Percentiles rank a stretch among this genome's conserved stretches.
Conservation (phyloP, 1,284 basidiomycete genomes). For the Microbotryomycetes sp. region DNA sequence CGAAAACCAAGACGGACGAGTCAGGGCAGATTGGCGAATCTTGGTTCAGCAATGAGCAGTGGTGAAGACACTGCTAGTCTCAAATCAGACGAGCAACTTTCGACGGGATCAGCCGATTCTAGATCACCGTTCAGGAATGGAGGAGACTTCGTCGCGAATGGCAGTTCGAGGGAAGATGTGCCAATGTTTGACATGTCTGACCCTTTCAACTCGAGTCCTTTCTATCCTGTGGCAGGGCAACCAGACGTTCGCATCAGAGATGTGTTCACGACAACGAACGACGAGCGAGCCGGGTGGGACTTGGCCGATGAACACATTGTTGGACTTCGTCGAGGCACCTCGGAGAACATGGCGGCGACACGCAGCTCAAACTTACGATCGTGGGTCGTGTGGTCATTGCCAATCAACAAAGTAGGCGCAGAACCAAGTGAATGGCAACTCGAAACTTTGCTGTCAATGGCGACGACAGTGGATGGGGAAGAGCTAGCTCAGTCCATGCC, state of each 20-base stretch:
- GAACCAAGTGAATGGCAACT: constrained; percentile 8
- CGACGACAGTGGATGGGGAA: background rate
- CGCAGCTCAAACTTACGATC: background rate
- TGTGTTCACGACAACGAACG: constrained; percentile 52
- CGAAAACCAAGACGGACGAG: constrained; percentile 51
- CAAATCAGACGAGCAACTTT: background rate
- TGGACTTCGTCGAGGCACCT: constrained; percentile 56
- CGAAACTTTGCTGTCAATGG: background rate
- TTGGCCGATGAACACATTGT: constrained; percentile 51
- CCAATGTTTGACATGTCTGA: constrained; percentile 4
- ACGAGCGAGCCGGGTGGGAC: constrained; percentile 69
- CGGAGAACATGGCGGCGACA: background rate
- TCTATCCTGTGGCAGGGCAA: background rate
- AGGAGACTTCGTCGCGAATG: too few species aligned
- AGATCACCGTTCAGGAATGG: constrained; percentile 61
- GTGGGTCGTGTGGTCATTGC: constrained; percentile 20
- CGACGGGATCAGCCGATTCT: constrained; percentile 31
- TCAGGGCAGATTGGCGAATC: constrained; percentile 2
- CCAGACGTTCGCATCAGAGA: constrained; percentile 44
- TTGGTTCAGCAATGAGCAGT: background rate
- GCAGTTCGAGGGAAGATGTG: constrained; percentile 7
- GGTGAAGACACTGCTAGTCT: background rate
- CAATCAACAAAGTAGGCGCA: constrained; percentile 4
- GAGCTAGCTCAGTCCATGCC: background rate
- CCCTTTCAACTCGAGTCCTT: background rate